A percentile compares a stretch with the other conserved stretches of the same genome.
Evolutionary conservation across 1,139 yeast genomes (phyloP).

Genomic region (Pichia sp.): DNA sequence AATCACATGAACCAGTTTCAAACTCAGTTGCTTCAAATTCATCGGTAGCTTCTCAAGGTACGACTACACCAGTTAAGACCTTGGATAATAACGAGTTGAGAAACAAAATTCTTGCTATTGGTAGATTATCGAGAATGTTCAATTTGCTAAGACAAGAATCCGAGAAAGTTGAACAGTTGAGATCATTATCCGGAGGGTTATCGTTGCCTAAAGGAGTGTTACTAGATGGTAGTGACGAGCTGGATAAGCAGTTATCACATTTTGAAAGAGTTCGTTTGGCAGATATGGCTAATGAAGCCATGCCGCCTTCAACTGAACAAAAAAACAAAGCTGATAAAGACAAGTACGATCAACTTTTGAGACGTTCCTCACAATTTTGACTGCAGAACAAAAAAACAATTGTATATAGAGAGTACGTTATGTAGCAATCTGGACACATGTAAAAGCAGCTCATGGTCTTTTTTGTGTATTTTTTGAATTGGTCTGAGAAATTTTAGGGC

Average conservation of each 20-base stretch:
- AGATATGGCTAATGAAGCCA: constrained; percentile 75
- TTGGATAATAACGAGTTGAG: constrained; percentile 51
- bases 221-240: constrained; percentile 67
- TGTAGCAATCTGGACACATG: too few species aligned
- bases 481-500: too few species aligned
- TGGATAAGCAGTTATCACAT: constrained; percentile 57
- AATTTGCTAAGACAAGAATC: constrained; percentile 83
- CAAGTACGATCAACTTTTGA: constrained; percentile 3
- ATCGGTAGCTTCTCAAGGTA: not conserved
- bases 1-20: not conserved
- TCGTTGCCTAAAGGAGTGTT: constrained; percentile 78
- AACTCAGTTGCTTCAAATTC: not conserved
- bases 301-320: constrained; percentile 45
- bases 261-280: constrained; percentile 84
- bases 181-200: constrained; percentile 60
- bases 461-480: too few species aligned
- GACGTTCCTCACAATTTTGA: too few species aligned
- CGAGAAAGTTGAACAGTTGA: constrained; percentile 60
- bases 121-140: constrained; percentile 90
- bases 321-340: constrained; percentile 8
- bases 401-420: too few species aligned
- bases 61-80: constrained; percentile 4
- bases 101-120: constrained; percentile 90
- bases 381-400: too few species aligned
- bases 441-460: too few species aligned